Base-by-base conservation (phyloP, 2,329 filamentous ascomycete genomes). In the Aspergillus thermomutatus region DNA sequence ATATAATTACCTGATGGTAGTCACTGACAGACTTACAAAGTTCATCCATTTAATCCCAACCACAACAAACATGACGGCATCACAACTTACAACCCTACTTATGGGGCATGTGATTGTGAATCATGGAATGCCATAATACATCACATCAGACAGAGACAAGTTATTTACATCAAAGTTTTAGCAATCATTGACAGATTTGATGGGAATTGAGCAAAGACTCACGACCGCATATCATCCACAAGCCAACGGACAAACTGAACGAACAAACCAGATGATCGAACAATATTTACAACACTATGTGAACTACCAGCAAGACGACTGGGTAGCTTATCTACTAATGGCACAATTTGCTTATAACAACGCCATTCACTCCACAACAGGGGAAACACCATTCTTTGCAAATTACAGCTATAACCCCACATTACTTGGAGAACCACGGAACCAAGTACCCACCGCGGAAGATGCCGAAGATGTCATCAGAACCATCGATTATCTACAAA, bases 231-330 rank as follows among this genome's bases (percentile, higher is more conserved):
- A 27, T 2, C 26, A 27, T 8, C 26, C 26, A 27, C 7, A 27
- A 27, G 7, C 26, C 7, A 27, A 27, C 5, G 7, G 26, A 2
- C 26, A 59, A 45, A 59, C n/a, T 14, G 17, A 59, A 46, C 1
- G 23, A 52, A 40, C 25, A 2, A 59, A 59, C 27, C 26, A 59
- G 27, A 56, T 14, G 0, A 10, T 60, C 4, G 37, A 60, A 46
- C 17, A 58, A 25, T 58, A 60, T 11, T 14, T 60, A 48, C 43
- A 28, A 19, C 34, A 52, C 21, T 58, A 54, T 28, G 23, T 60
- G 1, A 58, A 55, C 10, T 58, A 60, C 14, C 1, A 59, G n/a
- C 23, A 59, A 11, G 43, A 59, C 34, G 19, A 59, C 25, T 56
- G 9, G 48, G 34, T 40, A n/a, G 11, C 9, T 2, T 40, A n/a